These are phyloP conservation scores for Aspergillus carbonarius DNA, from an alignment of 2,329 filamentous ascomycete species.

Conservation along the genomic window DNA sequence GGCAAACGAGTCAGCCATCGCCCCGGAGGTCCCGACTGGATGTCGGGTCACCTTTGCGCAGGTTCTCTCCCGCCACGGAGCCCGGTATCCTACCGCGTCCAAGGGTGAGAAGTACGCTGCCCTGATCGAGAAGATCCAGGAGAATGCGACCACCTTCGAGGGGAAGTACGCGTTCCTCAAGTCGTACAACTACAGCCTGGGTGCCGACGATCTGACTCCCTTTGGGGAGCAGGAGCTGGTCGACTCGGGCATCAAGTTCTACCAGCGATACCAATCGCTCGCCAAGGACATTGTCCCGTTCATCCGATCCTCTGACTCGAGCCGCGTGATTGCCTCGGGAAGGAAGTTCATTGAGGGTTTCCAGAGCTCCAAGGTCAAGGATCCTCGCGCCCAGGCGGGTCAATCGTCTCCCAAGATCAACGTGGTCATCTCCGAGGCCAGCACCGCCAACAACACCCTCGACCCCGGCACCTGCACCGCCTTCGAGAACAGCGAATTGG, in stretches of 20 bases:
- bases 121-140: conserved; percentile 67
- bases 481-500: conserved; percentile 61
- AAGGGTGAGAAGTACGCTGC: conserved; percentile 66
- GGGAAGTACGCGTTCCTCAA: conserved; percentile 68
- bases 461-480: conserved; percentile 68
- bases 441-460: conserved; percentile 75
- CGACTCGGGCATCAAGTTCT: conserved; percentile 75
- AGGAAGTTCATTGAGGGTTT: conserved; percentile 74
- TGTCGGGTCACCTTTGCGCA: conserved; percentile 79
- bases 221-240: conserved; percentile 70
- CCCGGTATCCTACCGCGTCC: conserved; percentile 70
- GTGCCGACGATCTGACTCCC: conserved; percentile 65
- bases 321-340: conserved; percentile 72
- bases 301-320: conserved; percentile 67
- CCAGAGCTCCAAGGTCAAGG: conserved; percentile 54
- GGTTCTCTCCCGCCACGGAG: conserved; percentile 79
- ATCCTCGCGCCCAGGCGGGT: conserved; percentile 41
- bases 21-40: conserved; percentile 58
- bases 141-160: conserved; percentile 55
- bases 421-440: conserved; percentile 66
- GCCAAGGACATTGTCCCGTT: conserved; percentile 63
- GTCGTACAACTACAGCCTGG: conserved; percentile 69
- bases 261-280: conserved; percentile 67
- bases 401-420: conserved; percentile 58
- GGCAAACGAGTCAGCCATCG: conserved; percentile 58